Conservation (phyloP, 371 early-diverging fungal genomes). For the Syncephalastrum sp. region DNA sequence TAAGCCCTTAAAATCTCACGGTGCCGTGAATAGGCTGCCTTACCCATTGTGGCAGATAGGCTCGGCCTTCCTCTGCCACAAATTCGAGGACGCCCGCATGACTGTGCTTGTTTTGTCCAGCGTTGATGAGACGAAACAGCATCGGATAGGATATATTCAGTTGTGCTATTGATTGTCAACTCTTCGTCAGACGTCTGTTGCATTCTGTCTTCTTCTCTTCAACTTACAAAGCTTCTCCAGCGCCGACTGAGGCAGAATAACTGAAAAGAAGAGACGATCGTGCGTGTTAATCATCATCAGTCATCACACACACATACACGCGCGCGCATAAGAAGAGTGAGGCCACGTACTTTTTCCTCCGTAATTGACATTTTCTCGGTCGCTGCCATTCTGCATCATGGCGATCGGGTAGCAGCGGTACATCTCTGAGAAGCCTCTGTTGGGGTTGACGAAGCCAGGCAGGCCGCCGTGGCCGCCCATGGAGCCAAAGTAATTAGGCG, state of each 20-base stretch:
- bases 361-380: slow-evolving; percentile 75
- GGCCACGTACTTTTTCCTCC: slow-evolving; percentile 78
- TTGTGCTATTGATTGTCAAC: slow-evolving; percentile 48
- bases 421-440: slow-evolving; percentile 57
- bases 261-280: slow-evolving; percentile 35
- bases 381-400: slow-evolving; percentile 75
- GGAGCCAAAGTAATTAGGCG: slow-evolving; percentile 26
- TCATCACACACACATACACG: neutral
- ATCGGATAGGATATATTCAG: slow-evolving; percentile 92
- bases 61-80: slow-evolving; percentile 95
- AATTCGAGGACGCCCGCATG: slow-evolving; percentile 99
- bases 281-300: neutral
- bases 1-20: neutral
- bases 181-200: neutral
- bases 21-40: slow-evolving; percentile 5
- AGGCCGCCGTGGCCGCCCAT: slow-evolving; percentile 23
- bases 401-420: slow-evolving; percentile 81
- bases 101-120: slow-evolving; percentile 55
- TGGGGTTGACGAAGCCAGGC: slow-evolving; percentile 39
- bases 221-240: slow-evolving; percentile 78
- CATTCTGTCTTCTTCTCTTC: neutral
- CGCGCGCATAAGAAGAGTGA: too few relatives aligned
- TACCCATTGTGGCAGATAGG: slow-evolving; percentile 98
- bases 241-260: slow-evolving; percentile 89
- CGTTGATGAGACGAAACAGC: slow-evolving; percentile 80